Evolutionary conservation across 768 basidiomycete species (phyloP).

Genomic region (Podaxis sp.): DNA sequence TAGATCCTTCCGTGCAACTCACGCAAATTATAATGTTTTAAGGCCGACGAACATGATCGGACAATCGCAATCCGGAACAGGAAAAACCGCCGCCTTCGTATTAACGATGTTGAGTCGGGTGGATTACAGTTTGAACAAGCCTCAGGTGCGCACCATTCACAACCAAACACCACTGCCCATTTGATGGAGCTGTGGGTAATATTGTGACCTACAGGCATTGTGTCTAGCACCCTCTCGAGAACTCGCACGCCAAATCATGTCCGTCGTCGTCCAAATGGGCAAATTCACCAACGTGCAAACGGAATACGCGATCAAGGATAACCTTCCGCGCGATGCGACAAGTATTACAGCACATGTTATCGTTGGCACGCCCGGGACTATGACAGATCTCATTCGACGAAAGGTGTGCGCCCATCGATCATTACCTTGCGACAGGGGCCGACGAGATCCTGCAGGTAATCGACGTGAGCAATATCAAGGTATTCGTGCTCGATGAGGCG

Average conservation of each 20-base stretch:
- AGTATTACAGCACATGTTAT: slow-evolving; percentile 84
- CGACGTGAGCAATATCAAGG: slow-evolving; percentile 76
- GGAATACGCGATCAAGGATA: slow-evolving; percentile 93
- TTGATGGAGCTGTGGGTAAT: neutral
- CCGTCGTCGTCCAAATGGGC: slow-evolving; percentile 90
- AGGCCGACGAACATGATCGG: slow-evolving; percentile 99
- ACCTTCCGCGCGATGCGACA: slow-evolving; percentile 59
- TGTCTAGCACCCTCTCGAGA: slow-evolving; percentile 98
- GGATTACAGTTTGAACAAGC: slow-evolving; percentile 75
- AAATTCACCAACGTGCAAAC: slow-evolving; percentile 92
- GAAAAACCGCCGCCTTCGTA: slow-evolving; percentile 98
- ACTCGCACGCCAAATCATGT: slow-evolving; percentile 96
- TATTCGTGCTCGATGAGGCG: slow-evolving; percentile 96
- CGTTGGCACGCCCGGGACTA: slow-evolving; percentile 95
- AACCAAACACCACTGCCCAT: neutral
- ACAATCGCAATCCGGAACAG: slow-evolving; percentile 98
- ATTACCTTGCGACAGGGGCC: neutral
- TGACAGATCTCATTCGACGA: slow-evolving; percentile 79
- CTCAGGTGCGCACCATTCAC: slow-evolving; percentile 54
- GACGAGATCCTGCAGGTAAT: slow-evolving; percentile 39
- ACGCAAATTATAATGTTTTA: neutral
- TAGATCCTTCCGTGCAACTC: neutral
- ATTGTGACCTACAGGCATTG: slow-evolving; percentile 55
- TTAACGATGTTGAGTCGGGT: slow-evolving; percentile 95
- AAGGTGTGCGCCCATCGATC: slow-evolving; percentile 30